These are phyloP conservation scores for Gomphus sp. DNA, from an alignment of 1,284 basidiomycete species.

Conservation along the genomic window DNA sequence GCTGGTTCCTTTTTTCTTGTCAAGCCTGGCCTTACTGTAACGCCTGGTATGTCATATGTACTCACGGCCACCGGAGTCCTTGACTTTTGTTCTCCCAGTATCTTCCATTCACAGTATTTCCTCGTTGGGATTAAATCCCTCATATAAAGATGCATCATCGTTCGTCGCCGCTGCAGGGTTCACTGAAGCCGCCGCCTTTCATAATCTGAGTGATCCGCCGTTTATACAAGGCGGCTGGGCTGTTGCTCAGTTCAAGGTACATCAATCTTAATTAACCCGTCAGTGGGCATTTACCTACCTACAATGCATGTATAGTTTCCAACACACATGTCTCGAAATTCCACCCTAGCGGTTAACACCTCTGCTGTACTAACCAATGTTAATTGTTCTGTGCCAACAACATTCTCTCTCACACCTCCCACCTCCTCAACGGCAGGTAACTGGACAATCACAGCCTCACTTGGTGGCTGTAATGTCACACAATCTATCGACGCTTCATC, in stretches of 20 bases:
- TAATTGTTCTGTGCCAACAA: conserved; percentile 28
- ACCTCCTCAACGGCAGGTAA: not conserved
- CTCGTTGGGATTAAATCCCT: conserved; percentile 33
- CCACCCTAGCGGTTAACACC: conserved; percentile 41
- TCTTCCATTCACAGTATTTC: conserved; percentile 29
- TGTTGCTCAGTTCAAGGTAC: conserved; percentile 37
- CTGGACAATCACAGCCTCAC: not conserved
- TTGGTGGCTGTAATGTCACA: conserved; percentile 29
- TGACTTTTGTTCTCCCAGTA: conserved; percentile 19
- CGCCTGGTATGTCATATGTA: conserved; percentile 21
- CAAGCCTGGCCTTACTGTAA: conserved; percentile 25
- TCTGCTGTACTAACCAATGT: conserved; percentile 39
- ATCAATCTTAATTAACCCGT: conserved; percentile 10
- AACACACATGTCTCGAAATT: conserved; percentile 34
- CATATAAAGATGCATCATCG: conserved; percentile 33
- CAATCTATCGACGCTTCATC: conserved; percentile 30
- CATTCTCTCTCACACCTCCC: not conserved
- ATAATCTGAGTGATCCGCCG: conserved; percentile 40
- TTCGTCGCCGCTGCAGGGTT: conserved; percentile 52
- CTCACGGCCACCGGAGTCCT: not conserved
- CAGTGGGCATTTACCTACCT: not conserved
- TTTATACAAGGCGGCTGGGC: conserved; percentile 43
- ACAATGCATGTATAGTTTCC: conserved; percentile 24
- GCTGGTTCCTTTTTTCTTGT: conserved; percentile 50
- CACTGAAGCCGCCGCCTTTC: conserved; percentile 32